These are phyloP conservation scores for Syzygium malaccense DNA, from an alignment of 441 rosid genomes.

Conservation along the genomic window DNA sequence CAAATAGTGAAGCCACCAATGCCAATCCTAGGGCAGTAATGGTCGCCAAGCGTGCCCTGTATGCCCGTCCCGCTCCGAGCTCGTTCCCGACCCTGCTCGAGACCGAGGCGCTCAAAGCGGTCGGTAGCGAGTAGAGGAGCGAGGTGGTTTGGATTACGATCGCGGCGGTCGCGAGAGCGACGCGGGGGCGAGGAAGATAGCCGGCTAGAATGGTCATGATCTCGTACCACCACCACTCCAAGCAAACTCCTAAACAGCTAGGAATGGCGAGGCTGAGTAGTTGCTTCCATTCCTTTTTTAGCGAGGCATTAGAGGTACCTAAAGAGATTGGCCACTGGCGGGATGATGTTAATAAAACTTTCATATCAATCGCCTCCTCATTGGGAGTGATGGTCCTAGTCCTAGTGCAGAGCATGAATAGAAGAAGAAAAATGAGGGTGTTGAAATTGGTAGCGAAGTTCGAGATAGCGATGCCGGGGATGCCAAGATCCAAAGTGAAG, in stretches of 20 bases:
- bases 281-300: constrained; percentile 42
- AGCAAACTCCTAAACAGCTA: constrained; percentile 70
- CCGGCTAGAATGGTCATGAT: constrained; percentile 84
- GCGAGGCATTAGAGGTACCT: neutral
- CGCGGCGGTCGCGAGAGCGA: constrained; percentile 60
- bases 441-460: constrained; percentile 52
- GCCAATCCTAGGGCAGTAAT: constrained; percentile 47
- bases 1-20: constrained; percentile 34
- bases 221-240: constrained; percentile 99
- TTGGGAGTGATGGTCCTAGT: neutral
- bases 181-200: constrained; percentile 44
- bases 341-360: neutral
- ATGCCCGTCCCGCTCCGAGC: constrained; percentile 69
- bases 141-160: constrained; percentile 85
- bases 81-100: constrained; percentile 83
- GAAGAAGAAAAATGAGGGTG: constrained; percentile 45
- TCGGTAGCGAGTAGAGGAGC: constrained; percentile 70
- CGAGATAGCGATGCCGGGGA: constrained; percentile 75
- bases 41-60: constrained; percentile 45
- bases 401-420: constrained; percentile 26
- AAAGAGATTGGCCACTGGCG: neutral
- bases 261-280: constrained; percentile 59
- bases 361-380: neutral
- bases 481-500: constrained; percentile 46
- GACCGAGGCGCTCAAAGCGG: constrained; percentile 64